These are phyloP conservation scores for Phialophora expanda DNA, from an alignment of 2,329 filamentous ascomycete genomes.

Conservation along the genomic window DNA sequence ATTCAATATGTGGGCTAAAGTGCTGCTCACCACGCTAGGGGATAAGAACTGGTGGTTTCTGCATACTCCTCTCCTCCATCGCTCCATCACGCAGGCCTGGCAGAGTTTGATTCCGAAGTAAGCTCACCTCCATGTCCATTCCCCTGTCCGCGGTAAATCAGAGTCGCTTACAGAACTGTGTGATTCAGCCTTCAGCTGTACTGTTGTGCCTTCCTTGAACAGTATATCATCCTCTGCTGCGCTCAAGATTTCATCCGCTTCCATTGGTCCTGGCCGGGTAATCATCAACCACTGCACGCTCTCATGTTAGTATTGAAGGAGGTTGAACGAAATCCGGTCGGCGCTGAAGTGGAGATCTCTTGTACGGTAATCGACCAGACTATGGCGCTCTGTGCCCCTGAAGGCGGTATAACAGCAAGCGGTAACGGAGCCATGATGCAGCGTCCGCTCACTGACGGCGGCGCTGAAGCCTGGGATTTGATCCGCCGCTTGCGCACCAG, in stretches of 20 bases:
- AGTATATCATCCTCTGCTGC: conserved; percentile 3
- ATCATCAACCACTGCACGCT: conserved; percentile 13
- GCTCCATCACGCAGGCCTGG: conserved; percentile 9
- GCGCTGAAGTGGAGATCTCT: conserved; percentile 1
- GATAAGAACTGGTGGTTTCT: conserved; percentile 16
- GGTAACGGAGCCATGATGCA: neutral
- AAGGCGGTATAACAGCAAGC: conserved; percentile 7
- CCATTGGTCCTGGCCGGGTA: conserved; percentile 9
- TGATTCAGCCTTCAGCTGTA: conserved; percentile 4
- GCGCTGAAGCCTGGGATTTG: conserved; percentile 7
- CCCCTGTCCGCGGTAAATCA: neutral
- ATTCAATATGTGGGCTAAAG: conserved; percentile 4
- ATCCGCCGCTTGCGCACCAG: conserved; percentile 8
- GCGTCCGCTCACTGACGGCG: neutral
- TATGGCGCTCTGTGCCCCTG: conserved; percentile 4
- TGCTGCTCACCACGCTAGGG: conserved; percentile 1
- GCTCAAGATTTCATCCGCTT: conserved; percentile 3
- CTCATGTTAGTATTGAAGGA: conserved; percentile 8
- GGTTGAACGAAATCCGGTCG: neutral
- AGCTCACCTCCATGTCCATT: neutral
- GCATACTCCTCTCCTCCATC: conserved; percentile 10
- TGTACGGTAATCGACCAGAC: conserved; percentile 8
- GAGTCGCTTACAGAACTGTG: neutral
- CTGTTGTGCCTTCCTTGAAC: conserved; percentile 10
- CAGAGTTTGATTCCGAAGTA: conserved; percentile 12